Evolutionary conservation across 2,329 filamentous ascomycete genomes (phyloP), one percentile per base, ranked within the genome.

Genomic region (Remersonia thermophila): DNA sequence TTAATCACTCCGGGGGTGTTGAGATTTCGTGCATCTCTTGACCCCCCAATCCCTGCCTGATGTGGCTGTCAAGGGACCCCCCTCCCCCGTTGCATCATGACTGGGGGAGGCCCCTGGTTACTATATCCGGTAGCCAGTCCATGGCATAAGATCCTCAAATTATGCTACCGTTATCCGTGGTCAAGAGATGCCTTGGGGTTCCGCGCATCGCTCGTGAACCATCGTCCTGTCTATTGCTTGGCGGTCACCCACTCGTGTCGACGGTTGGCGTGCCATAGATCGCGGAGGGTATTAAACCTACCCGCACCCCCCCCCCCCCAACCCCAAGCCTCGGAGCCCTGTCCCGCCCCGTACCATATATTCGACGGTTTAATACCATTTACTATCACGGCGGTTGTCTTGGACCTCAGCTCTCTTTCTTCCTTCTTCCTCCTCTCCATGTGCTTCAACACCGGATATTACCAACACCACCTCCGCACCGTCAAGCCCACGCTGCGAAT

Each of bases 81-180:
- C 26, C 32, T 20, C 30, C 18, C 35, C 32, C 51, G 50, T 52
- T 54, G 51, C 59, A 63, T 63, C 60, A 61, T 60, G 27, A 51
- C 51, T 55, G 52, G 52, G 50, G 52, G 57, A 53, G 54, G 52
- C 53, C 53, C 58, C 54, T 56, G 58, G 59, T 62, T 67, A 65
- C 64, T 66, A 68, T 65, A 68, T 66, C 60, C 57, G 60, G 63
- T 55, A 63, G 56, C 56, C 53, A 55, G 52, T 54, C 59, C 60
- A 66, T 66, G 62, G 65, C 66, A 70, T 71, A 70, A 71, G 64
- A 69, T 68, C 62, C 57, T 60, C 67, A 67, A 69, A 67, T 71
- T 71, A 69, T 70, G 61, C 65, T 63, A 60, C 62, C 59, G 61
- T 64, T 62, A 61, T 60, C 55, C 58, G 60, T 60, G 56, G 60